A percentile compares a stretch with the other conserved stretches of the same genome.
Conservation (phyloP, 768 basidiomycete genomes). For the Candolleomyces eurysporus region DNA sequence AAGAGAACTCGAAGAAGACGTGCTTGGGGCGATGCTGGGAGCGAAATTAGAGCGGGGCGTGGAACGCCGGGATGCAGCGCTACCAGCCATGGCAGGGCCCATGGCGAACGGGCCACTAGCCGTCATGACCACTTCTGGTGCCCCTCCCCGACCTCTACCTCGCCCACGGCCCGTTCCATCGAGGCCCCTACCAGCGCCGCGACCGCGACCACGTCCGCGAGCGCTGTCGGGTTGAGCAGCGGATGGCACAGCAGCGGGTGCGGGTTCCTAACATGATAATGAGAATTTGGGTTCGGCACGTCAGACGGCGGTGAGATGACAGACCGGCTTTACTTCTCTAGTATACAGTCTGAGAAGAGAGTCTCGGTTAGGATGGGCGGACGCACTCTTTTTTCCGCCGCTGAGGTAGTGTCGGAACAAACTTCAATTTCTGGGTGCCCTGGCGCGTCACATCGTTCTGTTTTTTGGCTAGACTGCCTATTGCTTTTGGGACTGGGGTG, state of each 20-base stretch:
- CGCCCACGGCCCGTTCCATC: conserved; percentile 30
- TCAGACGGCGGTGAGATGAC: conserved; percentile 16
- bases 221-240: conserved; percentile 22
- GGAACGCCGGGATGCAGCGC: conserved; percentile 43
- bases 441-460: conserved; percentile 69
- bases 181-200: conserved; percentile 45
- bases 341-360: conserved; percentile 8
- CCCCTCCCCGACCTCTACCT: conserved; percentile 51
- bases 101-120: conserved; percentile 87
- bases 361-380: conserved; percentile 13
- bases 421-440: conserved; percentile 76
- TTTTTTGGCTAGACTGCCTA: conserved; percentile 74
- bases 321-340: conserved; percentile 67
- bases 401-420: conserved; percentile 73
- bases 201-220: conserved; percentile 46
- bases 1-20: conserved; percentile 31
- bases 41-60: conserved; percentile 57
- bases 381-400: conserved; percentile 80
- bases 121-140: conserved; percentile 68
- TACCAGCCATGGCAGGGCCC: conserved; percentile 72
- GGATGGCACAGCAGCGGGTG: conserved; percentile 28
- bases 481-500: conserved; percentile 53
- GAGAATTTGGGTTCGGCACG: conserved; percentile 4
- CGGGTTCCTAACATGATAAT: conserved; percentile 43
- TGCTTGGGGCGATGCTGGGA: conserved; percentile 40